Evolutionary conservation across 1,284 basidiomycete species (phyloP).

Genomic region (Cryptococcus sp.): DNA sequence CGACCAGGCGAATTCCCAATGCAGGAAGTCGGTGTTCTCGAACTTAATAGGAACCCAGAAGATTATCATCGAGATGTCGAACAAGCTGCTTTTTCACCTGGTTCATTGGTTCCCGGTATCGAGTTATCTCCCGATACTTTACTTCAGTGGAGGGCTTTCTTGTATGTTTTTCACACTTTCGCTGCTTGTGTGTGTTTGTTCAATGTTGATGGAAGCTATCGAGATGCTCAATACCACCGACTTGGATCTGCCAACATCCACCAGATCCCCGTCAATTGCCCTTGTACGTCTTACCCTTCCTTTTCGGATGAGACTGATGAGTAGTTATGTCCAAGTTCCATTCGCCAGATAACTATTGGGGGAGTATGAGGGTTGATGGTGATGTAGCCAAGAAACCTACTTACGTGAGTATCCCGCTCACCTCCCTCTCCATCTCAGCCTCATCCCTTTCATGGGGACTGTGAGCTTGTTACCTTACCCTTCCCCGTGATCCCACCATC

Average conservation of each 20-base stretch:
- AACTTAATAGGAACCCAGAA: constrained; percentile 47
- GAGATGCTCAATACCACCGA: constrained; percentile 38
- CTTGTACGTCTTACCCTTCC: constrained; percentile 8
- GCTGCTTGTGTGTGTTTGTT: neutral
- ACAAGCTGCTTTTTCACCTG: constrained; percentile 45
- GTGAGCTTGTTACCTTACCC: neutral
- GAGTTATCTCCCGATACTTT: constrained; percentile 39
- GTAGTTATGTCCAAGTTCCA: constrained; percentile 26
- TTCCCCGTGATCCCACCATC: neutral
- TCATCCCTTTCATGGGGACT: neutral
- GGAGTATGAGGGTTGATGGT: constrained; percentile 38
- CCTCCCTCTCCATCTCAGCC: neutral
- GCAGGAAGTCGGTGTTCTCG: constrained; percentile 46
- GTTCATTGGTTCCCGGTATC: constrained; percentile 42
- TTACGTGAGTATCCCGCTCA: constrained; percentile 15
- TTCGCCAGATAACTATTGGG: constrained; percentile 41
- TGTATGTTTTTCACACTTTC: constrained; percentile 15
- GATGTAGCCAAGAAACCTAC: constrained; percentile 30
- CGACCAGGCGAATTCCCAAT: constrained; percentile 39
- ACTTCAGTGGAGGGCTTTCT: constrained; percentile 38
- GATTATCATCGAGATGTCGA: constrained; percentile 45
- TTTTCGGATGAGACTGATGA: neutral
- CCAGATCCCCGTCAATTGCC: constrained; percentile 40
- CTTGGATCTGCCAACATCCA: constrained; percentile 38
- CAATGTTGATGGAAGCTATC: constrained; percentile 18